A percentile compares a stretch with the other conserved stretches of the same genome.
Conservation (phyloP, 768 basidiomycete genomes). For the Kwoniella sp. region DNA sequence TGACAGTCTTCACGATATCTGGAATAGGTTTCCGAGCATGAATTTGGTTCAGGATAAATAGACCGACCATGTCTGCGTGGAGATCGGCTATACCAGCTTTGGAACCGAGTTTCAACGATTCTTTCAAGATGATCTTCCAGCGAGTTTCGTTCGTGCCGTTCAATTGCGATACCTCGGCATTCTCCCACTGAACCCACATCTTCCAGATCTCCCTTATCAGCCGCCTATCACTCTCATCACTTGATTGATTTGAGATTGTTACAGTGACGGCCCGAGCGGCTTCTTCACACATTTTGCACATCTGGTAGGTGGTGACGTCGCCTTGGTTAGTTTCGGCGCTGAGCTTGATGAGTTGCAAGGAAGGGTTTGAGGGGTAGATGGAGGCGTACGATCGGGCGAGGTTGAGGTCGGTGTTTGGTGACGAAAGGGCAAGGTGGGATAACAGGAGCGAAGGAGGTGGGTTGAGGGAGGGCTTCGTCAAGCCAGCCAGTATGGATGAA, state of each 20-base stretch:
- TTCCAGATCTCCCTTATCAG: constrained; percentile 17
- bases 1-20: constrained; percentile 3
- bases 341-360: constrained; percentile 64
- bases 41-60: constrained; percentile 1
- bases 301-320: neutral
- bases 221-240: constrained; percentile 4
- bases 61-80: constrained; percentile 11
- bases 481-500: constrained; percentile 37
- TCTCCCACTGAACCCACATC: constrained; percentile 13
- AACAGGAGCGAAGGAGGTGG: constrained; percentile 44
- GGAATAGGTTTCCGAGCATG: neutral
- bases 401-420: constrained; percentile 56
- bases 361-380: constrained; percentile 55
- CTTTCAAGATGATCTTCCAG: constrained; percentile 8
- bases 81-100: constrained; percentile 3
- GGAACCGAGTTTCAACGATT: constrained; percentile 8
- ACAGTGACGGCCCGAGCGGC: constrained; percentile 16
- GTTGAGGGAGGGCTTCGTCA: constrained; percentile 37
- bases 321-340: constrained; percentile 56
- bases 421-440: constrained; percentile 28
- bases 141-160: neutral
- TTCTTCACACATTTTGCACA: constrained; percentile 19
- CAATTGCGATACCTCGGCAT: neutral
- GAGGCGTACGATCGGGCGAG: constrained; percentile 61
- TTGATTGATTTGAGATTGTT: neutral